Evolutionary conservation across 2,329 filamentous ascomycete species (phyloP).

Genomic region (Fusarium sambucinum): DNA sequence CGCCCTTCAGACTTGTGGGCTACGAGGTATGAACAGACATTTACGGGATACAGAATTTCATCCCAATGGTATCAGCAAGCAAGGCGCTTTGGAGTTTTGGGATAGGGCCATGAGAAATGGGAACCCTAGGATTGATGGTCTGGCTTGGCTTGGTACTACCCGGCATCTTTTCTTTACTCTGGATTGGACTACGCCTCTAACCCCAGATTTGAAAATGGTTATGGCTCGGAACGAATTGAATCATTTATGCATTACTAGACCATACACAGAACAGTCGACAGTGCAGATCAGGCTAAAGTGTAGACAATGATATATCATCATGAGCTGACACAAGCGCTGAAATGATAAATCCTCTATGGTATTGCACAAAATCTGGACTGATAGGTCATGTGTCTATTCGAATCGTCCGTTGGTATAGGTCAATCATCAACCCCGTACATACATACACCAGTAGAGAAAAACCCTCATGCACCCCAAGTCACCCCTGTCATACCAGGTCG

Average conservation of each 20-base stretch:
- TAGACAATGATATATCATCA: conserved; percentile 34
- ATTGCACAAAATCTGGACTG: conserved; percentile 20
- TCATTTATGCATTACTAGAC: conserved; percentile 24
- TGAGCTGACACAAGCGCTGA: conserved; percentile 43
- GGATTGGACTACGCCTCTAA: conserved; percentile 27
- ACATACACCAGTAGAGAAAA: conserved; percentile 17
- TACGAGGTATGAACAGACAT: conserved; percentile 25
- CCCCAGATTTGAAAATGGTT: conserved; percentile 33
- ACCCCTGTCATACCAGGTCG: conserved; percentile 33
- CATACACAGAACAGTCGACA: conserved; percentile 13
- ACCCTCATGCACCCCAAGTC: conserved; percentile 11
- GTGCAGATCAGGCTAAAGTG: conserved; percentile 31
- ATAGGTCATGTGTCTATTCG: conserved; percentile 23
- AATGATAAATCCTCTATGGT: conserved; percentile 34
- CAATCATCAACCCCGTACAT: conserved; percentile 7
- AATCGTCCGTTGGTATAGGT: conserved; percentile 31
- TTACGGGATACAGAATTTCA: conserved; percentile 18
- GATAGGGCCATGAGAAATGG: conserved; percentile 13
- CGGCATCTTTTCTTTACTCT: conserved; percentile 32
- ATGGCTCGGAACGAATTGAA: conserved; percentile 31
- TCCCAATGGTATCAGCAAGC: conserved; percentile 35
- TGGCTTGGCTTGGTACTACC: conserved; percentile 34
- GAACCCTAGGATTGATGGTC: conserved; percentile 23
- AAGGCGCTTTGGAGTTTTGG: conserved; percentile 40
- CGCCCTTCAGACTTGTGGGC: conserved; percentile 3